These are phyloP conservation scores for Leccinum boreale DNA, from an alignment of 768 basidiomycete species.

Conservation along the genomic window DNA sequence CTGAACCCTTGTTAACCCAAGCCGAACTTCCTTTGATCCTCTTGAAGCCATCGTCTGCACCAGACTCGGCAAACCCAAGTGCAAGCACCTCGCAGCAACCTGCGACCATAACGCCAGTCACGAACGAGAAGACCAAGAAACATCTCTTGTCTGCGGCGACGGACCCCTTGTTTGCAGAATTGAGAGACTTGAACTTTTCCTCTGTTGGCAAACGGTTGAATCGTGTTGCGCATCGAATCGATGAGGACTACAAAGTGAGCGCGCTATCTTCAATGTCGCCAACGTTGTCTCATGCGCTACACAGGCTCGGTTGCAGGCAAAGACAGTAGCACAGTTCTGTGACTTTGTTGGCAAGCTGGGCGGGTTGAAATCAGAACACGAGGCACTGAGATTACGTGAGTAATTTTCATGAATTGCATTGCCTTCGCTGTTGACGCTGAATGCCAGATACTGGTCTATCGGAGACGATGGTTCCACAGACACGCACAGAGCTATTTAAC, in stretches of 20 bases:
- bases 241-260: slow-evolving; percentile 86
- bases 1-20: slow-evolving; percentile 49
- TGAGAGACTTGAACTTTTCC: slow-evolving; percentile 91
- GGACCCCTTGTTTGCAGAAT: slow-evolving; percentile 77
- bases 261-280: not conserved
- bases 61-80: slow-evolving; percentile 31
- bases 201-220: slow-evolving; percentile 81
- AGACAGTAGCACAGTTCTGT: slow-evolving; percentile 86
- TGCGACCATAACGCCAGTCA: slow-evolving; percentile 47
- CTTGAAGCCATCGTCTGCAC: slow-evolving; percentile 52
- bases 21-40: slow-evolving; percentile 77
- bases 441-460: slow-evolving; percentile 84
- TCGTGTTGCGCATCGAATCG: slow-evolving; percentile 75
- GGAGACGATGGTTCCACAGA: slow-evolving; percentile 85
- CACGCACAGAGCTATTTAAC: slow-evolving; percentile 85
- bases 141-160: slow-evolving; percentile 74
- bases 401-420: slow-evolving; percentile 1
- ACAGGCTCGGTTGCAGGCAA: slow-evolving; percentile 80
- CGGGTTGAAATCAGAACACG: slow-evolving; percentile 89
- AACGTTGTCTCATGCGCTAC: slow-evolving; percentile 2
- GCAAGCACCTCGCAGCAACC: slow-evolving; percentile 42
- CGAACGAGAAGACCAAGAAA: slow-evolving; percentile 85
- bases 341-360: slow-evolving; percentile 96
- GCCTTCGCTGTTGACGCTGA: slow-evolving; percentile 1
- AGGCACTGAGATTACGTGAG: slow-evolving; percentile 85